phyloP scores from a whole-genome alignment of 192 early-diverging fungal genomes.

The Linderina pennispora region DNA sequence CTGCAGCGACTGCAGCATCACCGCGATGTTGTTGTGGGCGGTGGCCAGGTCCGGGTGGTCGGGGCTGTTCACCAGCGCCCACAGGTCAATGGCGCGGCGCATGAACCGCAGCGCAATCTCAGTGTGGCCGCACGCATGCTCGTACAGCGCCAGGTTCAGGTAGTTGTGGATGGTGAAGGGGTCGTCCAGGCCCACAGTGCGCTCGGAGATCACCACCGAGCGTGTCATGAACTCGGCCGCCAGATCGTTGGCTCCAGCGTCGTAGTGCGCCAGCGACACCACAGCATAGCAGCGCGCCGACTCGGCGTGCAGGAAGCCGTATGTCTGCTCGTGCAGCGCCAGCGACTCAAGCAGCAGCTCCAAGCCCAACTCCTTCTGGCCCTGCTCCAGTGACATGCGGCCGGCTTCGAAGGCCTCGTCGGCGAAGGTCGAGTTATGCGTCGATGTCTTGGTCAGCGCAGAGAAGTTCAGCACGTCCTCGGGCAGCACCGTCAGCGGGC shows the following conservation, averaged over 20 bases:
- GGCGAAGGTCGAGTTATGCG: conserved; percentile 61
- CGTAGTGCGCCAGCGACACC: conserved; percentile 78
- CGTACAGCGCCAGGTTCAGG: conserved; percentile 85
- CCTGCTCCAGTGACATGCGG: conserved; percentile 66
- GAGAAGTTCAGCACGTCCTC: conserved; percentile 33
- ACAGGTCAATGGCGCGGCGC: conserved; percentile 74
- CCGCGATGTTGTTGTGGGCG: conserved; percentile 58
- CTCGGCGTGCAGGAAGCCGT: conserved; percentile 86
- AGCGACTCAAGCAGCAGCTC: conserved; percentile 81
- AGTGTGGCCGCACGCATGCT: conserved; percentile 71
- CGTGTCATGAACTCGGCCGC: conserved; percentile 58
- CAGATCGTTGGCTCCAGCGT: conserved; percentile 63
- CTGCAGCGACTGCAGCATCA: conserved; percentile 69
- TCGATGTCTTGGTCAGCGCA: conserved; percentile 29
- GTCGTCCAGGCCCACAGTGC: conserved; percentile 80
- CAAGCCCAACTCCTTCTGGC: conserved; percentile 69
- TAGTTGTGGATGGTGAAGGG: conserved; percentile 86
- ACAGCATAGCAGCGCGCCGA: conserved; percentile 79
- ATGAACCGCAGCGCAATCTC: conserved; percentile 65
- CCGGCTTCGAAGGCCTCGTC: conserved; percentile 90
- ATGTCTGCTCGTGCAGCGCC: conserved; percentile 87
- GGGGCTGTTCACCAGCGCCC: conserved; percentile 69
- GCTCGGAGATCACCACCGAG: conserved; percentile 80
- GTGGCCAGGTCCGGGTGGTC: conserved; percentile 82
- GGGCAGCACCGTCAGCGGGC: conserved; percentile 15